Evolutionary conservation across 768 basidiomycete species (phyloP), one percentile per base, ranked within the genome.

Genomic region (Leccinum disarticulatum): DNA sequence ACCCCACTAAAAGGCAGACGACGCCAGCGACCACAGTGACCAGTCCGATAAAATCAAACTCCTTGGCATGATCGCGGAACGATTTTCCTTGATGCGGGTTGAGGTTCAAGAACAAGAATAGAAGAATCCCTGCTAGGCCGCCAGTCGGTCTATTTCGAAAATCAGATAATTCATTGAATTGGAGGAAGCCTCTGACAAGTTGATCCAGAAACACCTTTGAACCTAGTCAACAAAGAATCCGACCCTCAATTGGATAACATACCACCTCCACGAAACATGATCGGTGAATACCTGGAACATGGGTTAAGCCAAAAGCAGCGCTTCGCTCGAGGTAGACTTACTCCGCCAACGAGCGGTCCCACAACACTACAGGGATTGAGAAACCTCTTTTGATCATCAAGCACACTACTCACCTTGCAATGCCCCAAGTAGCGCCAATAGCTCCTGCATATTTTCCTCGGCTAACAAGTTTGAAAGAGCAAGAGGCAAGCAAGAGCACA

Each of bases 41-140:
- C 27, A 80, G 66, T n/a, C 79, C 79, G 54, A 73, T 5, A 57
- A 77, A 75, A 67, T 80, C 78, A 61, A 80, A 80, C 54, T 74
- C 69, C 17, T 55, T 55, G 41, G 71, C 58, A 36, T 77, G 71
- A 7, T 74, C 61, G n/a, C 60, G 62, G 41, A 77, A 65, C 0
- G 74, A 60, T 58, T 68, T 71, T 19, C 69, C 62, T 57, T 75
- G 67, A 54, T 70, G 73, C 22, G 73, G 70, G 46, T 71, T 75
- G 15, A 79, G 67, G 61, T 77, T 70, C 27, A 78, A 66, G 64
- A 71, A 74, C 51, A 74, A 67, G 56, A 77, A 72, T 5, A 77
- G 58, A 7, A 76, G 27, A 11, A 54, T 62, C 6, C 68, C 70
- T 10, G 76, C 71, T 35, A 72, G 13, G 14, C 73, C 75, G 27